Conservation (phyloP, 306 rosid genomes). For the Lotus japonicus region DNA sequence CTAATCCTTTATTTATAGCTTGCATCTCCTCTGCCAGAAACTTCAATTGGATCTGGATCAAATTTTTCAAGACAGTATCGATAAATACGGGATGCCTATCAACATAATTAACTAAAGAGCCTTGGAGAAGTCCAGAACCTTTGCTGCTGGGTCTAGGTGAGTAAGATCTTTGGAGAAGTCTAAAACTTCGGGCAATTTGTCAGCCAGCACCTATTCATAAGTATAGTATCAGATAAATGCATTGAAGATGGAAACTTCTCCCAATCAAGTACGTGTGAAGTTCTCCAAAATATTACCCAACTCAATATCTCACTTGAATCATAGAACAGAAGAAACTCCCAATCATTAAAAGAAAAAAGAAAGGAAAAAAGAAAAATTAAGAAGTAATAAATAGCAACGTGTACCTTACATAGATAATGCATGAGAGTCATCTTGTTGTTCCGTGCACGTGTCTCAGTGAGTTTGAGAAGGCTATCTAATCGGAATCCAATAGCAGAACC, state of each 20-base stretch:
- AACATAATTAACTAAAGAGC: constrained; percentile 17
- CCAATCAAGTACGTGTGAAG: constrained; percentile 6
- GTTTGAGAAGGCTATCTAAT: constrained; percentile 90
- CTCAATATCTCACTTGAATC: constrained; percentile 5
- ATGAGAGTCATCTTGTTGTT: constrained; percentile 84
- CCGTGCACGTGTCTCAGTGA: constrained; percentile 73
- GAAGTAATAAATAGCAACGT: constrained; percentile 7
- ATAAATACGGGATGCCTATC: not conserved
- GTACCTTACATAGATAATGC: constrained; percentile 94
- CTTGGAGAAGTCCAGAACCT: constrained; percentile 63
- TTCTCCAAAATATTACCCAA: not conserved
- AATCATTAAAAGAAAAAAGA: not conserved
- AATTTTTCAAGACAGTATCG: constrained; percentile 21
- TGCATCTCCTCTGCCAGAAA: constrained; percentile 95
- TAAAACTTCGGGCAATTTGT: constrained; percentile 75
- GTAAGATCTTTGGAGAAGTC: constrained; percentile 76
- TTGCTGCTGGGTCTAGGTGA: constrained; percentile 76
- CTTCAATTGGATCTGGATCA: constrained; percentile 68
- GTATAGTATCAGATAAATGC: constrained; percentile 12
- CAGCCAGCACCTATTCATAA: constrained; percentile 56
- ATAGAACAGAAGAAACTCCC: not conserved
- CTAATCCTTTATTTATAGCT: constrained; percentile 86
- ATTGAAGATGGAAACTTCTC: constrained; percentile 15
- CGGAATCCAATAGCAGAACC: constrained; percentile 85
- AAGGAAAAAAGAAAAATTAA: not conserved